Evolutionary conservation across 331 rosid genomes (phyloP).

Genomic region (Ulmus americana): DNA sequence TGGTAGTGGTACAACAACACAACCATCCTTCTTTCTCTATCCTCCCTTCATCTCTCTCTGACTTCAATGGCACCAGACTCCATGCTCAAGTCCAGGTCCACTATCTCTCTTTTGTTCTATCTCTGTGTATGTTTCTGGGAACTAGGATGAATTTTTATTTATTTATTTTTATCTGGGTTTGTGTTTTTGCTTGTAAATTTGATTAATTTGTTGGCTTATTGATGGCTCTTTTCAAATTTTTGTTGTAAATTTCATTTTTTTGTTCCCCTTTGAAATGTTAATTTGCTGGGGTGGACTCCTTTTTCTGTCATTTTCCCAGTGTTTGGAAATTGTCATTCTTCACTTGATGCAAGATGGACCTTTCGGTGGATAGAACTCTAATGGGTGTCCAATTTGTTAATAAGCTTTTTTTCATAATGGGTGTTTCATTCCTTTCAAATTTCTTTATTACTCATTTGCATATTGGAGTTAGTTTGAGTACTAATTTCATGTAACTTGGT

Average conservation of each 20-base stretch:
- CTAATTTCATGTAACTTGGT: too few species aligned
- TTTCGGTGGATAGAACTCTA: too few species aligned
- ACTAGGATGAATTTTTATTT: neutral
- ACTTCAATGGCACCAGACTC: conserved; percentile 70
- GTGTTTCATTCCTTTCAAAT: too few species aligned
- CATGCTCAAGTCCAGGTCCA: conserved; percentile 67
- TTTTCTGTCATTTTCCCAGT: too few species aligned
- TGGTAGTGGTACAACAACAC: conserved; percentile 62
- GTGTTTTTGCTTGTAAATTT: neutral
- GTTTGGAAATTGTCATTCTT: too few species aligned
- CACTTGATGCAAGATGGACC: too few species aligned
- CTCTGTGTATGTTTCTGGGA: neutral
- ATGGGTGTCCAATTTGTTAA: too few species aligned
- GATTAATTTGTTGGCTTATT: neutral
- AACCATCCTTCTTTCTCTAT: conserved; percentile 59
- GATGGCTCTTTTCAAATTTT: neutral
- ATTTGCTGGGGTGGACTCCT: too few species aligned
- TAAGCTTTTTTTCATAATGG: too few species aligned
- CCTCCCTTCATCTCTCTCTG: conserved; percentile 81
- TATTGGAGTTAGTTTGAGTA: too few species aligned
- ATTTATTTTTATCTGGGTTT: neutral
- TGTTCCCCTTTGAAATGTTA: neutral
- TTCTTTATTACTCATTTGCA: too few species aligned
- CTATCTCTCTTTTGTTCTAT: conserved; percentile 3
- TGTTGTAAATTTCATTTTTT: neutral